Evolutionary conservation across 176 grass and related monocot genomes (phyloP).

Genomic region (Pontederia paniculata): DNA sequence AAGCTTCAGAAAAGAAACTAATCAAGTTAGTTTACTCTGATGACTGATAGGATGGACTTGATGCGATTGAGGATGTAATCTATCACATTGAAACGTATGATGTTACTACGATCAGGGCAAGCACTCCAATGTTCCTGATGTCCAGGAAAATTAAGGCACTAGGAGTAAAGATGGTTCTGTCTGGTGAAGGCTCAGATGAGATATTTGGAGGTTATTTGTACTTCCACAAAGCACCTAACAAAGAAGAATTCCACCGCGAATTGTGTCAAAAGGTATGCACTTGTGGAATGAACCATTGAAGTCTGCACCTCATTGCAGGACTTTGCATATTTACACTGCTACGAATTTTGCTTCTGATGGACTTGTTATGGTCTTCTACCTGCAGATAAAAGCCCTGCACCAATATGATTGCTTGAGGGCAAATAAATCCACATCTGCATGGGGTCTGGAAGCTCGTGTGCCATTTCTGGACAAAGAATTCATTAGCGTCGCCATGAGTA

Average conservation of each 20-base stretch:
- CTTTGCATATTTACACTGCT: neutral
- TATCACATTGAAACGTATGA: conserved; percentile 80
- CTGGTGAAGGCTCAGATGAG: conserved; percentile 80
- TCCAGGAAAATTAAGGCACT: conserved; percentile 86
- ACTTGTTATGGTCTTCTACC: neutral
- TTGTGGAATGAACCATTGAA: neutral
- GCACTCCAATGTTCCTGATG: conserved; percentile 96
- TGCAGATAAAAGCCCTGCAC: conserved; percentile 63
- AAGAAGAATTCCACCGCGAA: conserved; percentile 80
- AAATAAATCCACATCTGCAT: conserved; percentile 75
- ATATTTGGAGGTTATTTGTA: conserved; percentile 84
- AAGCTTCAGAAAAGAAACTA: neutral
- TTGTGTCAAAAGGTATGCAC: conserved; percentile 64
- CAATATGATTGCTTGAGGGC: conserved; percentile 87
- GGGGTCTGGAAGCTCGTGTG: conserved; percentile 80
- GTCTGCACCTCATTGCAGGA: conserved; percentile 1
- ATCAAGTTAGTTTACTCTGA: neutral
- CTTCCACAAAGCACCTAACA: conserved; percentile 91
- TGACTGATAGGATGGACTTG: conserved; percentile 56
- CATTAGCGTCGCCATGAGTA: conserved; percentile 70
- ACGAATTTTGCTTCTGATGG: neutral
- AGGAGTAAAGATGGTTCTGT: conserved; percentile 88
- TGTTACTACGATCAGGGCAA: conserved; percentile 78
- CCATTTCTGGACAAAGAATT: conserved; percentile 91
- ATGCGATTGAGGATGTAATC: conserved; percentile 92